Evolutionary conservation across 768 basidiomycete species (phyloP).

Genomic region (Tylopilus subfusipes): DNA sequence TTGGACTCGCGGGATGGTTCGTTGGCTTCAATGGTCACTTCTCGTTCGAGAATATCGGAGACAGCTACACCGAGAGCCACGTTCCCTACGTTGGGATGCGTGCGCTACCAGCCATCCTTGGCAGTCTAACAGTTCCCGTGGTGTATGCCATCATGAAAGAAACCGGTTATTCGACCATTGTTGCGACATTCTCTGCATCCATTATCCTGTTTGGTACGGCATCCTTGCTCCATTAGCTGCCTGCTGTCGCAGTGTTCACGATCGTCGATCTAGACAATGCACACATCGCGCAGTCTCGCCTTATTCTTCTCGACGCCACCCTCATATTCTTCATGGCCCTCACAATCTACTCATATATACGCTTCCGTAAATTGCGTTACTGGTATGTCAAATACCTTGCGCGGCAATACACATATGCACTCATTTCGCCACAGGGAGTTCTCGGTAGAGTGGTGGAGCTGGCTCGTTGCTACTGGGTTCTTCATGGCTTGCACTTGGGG

Average conservation of each 20-base stretch:
- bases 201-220: constrained; percentile 82
- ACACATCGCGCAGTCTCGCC: constrained; percentile 91
- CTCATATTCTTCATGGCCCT: constrained; percentile 95
- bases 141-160: constrained; percentile 98
- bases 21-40: constrained; percentile 95
- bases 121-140: constrained; percentile 84
- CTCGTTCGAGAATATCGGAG: constrained; percentile 92
- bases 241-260: constrained; percentile 1
- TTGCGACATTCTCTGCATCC: constrained; percentile 85
- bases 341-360: constrained; percentile 89
- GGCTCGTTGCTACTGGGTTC: constrained; percentile 85
- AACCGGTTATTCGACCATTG: constrained; percentile 88
- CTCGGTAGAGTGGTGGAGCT: constrained; percentile 88
- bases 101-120: constrained; percentile 86
- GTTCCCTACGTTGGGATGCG: constrained; percentile 96
- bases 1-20: constrained; percentile 93
- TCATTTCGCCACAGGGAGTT: constrained; percentile 62
- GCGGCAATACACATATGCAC: not conserved
- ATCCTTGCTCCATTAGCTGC: not conserved
- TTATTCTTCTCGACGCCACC: constrained; percentile 92
- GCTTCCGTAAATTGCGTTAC: constrained; percentile 93
- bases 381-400: constrained; percentile 42
- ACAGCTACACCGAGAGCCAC: constrained; percentile 79
- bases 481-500: constrained; percentile 97
- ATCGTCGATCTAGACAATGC: constrained; percentile 70